phyloP scores from a whole-genome alignment of 225 moss, liverwort and hornwort genomes.

The Thuidium tamariscinum region DNA sequence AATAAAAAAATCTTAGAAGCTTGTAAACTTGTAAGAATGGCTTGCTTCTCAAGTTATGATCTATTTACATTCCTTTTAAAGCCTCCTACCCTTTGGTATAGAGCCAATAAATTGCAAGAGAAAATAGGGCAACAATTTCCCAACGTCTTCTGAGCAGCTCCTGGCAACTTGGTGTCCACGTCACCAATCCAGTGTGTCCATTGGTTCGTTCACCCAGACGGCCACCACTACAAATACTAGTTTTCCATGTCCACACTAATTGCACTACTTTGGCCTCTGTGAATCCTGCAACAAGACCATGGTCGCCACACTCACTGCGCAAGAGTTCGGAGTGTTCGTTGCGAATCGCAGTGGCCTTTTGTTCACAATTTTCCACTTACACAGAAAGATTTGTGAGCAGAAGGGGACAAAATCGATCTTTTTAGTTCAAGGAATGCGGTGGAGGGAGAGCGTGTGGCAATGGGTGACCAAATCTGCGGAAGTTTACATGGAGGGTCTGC shows the following conservation, averaged over 20 bases:
- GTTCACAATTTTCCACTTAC: neutral
- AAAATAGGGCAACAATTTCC: neutral
- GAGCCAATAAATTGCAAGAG: neutral
- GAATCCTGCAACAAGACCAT: neutral
- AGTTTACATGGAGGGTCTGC: conserved; percentile 46
- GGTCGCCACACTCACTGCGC: neutral
- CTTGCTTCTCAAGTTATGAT: neutral
- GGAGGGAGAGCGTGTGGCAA: conserved; percentile 44
- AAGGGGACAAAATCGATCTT: neutral
- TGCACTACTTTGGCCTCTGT: neutral
- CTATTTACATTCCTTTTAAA: neutral
- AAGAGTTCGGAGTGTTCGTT: neutral
- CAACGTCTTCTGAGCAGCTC: neutral
- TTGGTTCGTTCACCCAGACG: neutral
- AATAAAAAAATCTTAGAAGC: neutral
- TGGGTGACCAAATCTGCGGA: conserved; percentile 58
- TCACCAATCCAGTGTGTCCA: neutral
- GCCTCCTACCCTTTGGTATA: neutral
- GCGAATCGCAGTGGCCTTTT: neutral
- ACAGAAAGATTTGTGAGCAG: neutral
- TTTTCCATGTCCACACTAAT: neutral
- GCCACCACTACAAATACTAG: neutral
- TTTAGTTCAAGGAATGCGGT: neutral
- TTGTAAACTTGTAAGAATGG: too few relatives aligned
- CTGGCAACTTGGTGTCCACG: neutral